Evolutionary conservation across 371 early-diverging fungal species (phyloP).

Genomic region (Mucor indicus): DNA sequence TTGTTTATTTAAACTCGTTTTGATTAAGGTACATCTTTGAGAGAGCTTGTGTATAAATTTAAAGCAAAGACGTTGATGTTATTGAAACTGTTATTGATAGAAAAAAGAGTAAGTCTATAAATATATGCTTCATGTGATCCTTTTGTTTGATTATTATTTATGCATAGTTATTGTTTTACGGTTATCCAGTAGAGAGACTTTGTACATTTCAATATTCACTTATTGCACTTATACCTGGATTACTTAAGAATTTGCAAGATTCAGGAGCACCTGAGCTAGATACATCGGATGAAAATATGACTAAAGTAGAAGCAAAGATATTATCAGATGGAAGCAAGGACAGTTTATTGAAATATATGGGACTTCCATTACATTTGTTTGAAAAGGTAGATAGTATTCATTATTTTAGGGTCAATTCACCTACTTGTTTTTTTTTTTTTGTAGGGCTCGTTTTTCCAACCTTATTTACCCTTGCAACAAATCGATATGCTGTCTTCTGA

Average conservation of each 20-base stretch:
- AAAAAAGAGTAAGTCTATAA: constrained; percentile 52
- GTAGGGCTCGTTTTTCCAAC: constrained; percentile 78
- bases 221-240: constrained; percentile 68
- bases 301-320: constrained; percentile 31
- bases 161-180: constrained; percentile 73
- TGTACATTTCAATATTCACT: constrained; percentile 80
- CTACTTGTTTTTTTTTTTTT: background rate
- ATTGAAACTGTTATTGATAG: constrained; percentile 71
- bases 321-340: constrained; percentile 40
- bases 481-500: constrained; percentile 72
- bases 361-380: constrained; percentile 72
- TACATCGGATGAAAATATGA: constrained; percentile 16
- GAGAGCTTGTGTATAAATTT: constrained; percentile 71
- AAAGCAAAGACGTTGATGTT: constrained; percentile 73
- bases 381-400: constrained; percentile 48
- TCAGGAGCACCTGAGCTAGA: constrained; percentile 62
- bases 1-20: background rate
- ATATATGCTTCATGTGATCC: background rate
- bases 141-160: background rate
- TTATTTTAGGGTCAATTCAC: background rate
- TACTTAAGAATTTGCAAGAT: constrained; percentile 61
- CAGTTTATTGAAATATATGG: constrained; percentile 53
- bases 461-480: constrained; percentile 84
- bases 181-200: constrained; percentile 75
- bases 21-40: constrained; percentile 60